A percentile compares a stretch with the other conserved stretches of the same genome.
Conservation (phyloP, 2,329 filamentous ascomycete species). For the Paraconiothyrium sp. region DNA sequence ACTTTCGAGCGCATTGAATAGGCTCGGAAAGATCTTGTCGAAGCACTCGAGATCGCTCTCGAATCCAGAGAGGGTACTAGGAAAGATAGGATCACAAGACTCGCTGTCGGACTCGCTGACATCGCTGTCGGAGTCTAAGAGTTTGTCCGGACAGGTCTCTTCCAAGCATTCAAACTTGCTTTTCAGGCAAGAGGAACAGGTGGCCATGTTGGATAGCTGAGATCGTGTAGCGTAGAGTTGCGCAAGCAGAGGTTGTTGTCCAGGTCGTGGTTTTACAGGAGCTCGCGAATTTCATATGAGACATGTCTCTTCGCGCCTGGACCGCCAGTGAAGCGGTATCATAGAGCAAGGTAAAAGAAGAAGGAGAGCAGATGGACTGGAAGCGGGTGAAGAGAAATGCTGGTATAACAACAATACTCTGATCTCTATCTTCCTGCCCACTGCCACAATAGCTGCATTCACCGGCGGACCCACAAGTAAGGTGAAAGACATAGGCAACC, state of each 20-base stretch:
- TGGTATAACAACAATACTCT: slow-evolving; percentile 1
- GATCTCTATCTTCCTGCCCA: not conserved
- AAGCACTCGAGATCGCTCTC: slow-evolving; percentile 8
- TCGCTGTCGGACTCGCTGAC: not conserved
- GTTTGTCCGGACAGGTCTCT: not conserved
- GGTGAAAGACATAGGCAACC: not conserved
- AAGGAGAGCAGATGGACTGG: not conserved
- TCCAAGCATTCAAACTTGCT: not conserved
- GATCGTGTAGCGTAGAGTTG: not conserved
- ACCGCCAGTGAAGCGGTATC: slow-evolving; percentile 10
- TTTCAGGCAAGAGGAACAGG: not conserved
- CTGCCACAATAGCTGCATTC: not conserved
- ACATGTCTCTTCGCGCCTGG: slow-evolving; percentile 4
- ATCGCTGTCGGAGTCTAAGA: not conserved
- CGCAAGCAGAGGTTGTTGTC: not conserved
- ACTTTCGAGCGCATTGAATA: not conserved
- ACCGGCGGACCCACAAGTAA: not conserved
- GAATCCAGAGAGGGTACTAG: slow-evolving; percentile 4
- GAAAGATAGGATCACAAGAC: not conserved
- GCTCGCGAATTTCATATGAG: not conserved
- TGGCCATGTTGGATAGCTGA: not conserved
- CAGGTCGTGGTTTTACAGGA: not conserved
- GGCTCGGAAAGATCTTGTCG: slow-evolving; percentile 9
- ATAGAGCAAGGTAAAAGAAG: not conserved
- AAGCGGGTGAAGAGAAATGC: not conserved